Conservation (phyloP, 73 alveolate species). For the Symbiodinium pilosum region DNA sequence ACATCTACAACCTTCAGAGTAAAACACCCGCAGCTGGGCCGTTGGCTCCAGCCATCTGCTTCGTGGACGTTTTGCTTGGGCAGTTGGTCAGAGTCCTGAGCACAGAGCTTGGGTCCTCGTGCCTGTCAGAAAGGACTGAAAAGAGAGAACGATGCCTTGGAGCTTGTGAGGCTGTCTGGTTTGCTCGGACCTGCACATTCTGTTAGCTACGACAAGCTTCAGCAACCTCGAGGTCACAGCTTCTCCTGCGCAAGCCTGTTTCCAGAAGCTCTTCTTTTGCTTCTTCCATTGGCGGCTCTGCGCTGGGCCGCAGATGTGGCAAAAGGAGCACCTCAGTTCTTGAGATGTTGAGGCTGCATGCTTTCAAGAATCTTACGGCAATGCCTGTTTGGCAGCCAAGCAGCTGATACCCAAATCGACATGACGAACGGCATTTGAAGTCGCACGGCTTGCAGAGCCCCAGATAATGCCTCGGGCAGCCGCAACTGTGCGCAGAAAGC, state of each 20-base stretch:
- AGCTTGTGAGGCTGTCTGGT: too few species aligned
- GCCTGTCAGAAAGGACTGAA: too few species aligned
- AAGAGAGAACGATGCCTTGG: too few species aligned
- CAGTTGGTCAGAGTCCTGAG: neutral
- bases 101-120: neutral
- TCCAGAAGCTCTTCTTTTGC: conserved; percentile 42
- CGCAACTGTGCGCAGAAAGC: neutral
- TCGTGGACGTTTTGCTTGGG: neutral
- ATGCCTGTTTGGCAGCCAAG: neutral
- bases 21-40: neutral
- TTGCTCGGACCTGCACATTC: too few species aligned
- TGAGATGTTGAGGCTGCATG: neutral
- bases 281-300: conserved; percentile 79
- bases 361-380: too few species aligned
- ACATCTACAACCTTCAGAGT: neutral
- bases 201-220: too few species aligned
- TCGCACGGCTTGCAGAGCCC: conserved; percentile 82
- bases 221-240: too few species aligned
- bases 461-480: conserved; percentile 36
- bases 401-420: conserved; percentile 47
- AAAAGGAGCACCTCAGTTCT: conserved; percentile 25
- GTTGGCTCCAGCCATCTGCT: conserved; percentile 3
- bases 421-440: conserved; percentile 54
- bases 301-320: conserved; percentile 76
- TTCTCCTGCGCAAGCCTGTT: conserved; percentile 22